Conservation (phyloP, 2,329 filamentous ascomycete genomes). For the Fusarium sp. region DNA sequence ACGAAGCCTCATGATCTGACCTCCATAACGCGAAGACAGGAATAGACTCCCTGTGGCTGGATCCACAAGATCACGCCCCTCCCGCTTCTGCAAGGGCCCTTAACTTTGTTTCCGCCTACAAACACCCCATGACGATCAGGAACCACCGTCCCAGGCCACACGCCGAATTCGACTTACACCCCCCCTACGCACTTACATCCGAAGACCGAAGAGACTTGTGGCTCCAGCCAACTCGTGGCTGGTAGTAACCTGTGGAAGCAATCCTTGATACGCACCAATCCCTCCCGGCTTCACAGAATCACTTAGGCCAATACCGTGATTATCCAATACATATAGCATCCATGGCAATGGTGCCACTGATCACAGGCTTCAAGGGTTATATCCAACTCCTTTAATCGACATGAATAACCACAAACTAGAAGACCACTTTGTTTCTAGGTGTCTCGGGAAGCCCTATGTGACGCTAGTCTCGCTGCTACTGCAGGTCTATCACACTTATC, state of each 20-base stretch:
- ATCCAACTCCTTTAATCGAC: background rate
- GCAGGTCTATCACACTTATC: background rate
- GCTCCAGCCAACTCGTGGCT: background rate
- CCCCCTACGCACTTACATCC: background rate
- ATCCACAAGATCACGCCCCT: conserved; percentile 10
- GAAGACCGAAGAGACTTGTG: background rate
- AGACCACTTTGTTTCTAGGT: conserved; percentile 4
- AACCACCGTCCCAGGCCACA: background rate
- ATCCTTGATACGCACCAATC: too few species aligned
- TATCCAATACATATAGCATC: background rate
- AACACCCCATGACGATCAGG: conserved; percentile 4
- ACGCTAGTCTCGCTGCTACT: background rate
- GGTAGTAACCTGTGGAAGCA: too few species aligned
- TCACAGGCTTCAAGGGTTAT: background rate
- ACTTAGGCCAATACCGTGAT: background rate
- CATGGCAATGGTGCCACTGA: background rate
- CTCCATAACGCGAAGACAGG: background rate
- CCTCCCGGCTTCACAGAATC: background rate
- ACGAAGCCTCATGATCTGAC: too few species aligned
- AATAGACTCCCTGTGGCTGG: conserved; percentile 8
- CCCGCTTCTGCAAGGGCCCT: conserved; percentile 6
- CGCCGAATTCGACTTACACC: background rate
- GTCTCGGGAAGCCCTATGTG: conserved; percentile 8
- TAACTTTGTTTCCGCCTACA: conserved; percentile 13
- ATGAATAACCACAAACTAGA: background rate